Percentiles rank a stretch among this genome's conserved stretches.
These are phyloP conservation scores for Phaeosphaeria sp. DNA, from an alignment of 2,329 filamentous ascomycete genomes.

Conservation along the genomic window DNA sequence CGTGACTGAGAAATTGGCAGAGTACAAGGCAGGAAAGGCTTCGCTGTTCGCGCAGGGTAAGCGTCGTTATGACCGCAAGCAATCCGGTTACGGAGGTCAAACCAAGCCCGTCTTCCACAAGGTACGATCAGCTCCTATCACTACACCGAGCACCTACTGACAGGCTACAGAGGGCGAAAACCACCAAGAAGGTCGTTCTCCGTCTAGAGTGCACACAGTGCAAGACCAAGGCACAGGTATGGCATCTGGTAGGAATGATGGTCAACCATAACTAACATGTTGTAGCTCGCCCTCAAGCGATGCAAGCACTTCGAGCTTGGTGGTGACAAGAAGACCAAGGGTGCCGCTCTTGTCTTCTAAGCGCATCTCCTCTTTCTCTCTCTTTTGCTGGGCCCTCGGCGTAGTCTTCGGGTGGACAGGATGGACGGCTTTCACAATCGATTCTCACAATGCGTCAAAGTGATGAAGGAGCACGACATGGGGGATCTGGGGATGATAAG, in stretches of 20 bases:
- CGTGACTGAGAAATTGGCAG: constrained; percentile 38
- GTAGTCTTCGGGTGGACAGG: constrained; percentile 47
- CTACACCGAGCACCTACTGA: constrained; percentile 13
- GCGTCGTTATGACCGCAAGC: constrained; percentile 91
- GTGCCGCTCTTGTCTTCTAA: constrained; percentile 99
- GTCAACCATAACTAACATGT: constrained; percentile 49
- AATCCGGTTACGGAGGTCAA: constrained; percentile 99
- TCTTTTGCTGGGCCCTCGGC: constrained; percentile 49
- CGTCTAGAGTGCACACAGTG: constrained; percentile 96
- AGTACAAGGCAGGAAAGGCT: constrained; percentile 98
- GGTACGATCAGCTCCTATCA: constrained; percentile 20
- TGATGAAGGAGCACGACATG: constrained; percentile 35
- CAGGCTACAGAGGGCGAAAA: constrained; percentile 87
- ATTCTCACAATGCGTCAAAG: constrained; percentile 40
- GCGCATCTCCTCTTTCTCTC: constrained; percentile 58
- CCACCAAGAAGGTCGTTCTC: constrained; percentile 99
- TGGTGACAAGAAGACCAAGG: constrained; percentile 99
- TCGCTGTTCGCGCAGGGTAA: constrained; percentile 98
- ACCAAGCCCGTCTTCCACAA: constrained; percentile 99
- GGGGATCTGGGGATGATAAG: constrained; percentile 40
- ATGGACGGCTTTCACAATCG: constrained; percentile 43
- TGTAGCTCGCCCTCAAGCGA: constrained; percentile 96
- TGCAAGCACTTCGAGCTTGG: constrained; percentile 99
- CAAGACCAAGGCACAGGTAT: constrained; percentile 63
- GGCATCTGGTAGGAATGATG: background rate